These are phyloP conservation scores for Neospermospora avenae DNA, from an alignment of 2,329 filamentous ascomycete species.

Conservation along the genomic window DNA sequence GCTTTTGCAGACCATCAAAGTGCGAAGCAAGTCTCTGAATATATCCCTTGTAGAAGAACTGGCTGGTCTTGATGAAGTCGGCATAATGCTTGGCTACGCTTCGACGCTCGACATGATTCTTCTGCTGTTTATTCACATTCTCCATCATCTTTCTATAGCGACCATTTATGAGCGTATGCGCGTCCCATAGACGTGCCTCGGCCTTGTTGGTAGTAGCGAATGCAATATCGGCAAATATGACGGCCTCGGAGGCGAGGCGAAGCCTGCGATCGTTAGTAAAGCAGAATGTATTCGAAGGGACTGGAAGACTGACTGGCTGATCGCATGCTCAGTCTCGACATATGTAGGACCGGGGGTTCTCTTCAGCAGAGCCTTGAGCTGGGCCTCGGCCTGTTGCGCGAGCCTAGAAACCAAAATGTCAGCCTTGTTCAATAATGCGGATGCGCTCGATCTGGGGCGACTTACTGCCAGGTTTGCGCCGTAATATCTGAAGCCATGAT, in stretches of 20 bases:
- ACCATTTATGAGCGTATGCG: conserved; percentile 73
- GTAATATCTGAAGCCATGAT: conserved; percentile 37
- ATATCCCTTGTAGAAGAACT: conserved; percentile 84
- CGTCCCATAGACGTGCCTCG: conserved; percentile 73
- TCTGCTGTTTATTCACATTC: conserved; percentile 46
- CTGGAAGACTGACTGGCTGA: conserved; percentile 29
- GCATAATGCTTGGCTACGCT: conserved; percentile 80
- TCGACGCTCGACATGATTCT: conserved; percentile 56
- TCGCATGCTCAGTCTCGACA: conserved; percentile 42
- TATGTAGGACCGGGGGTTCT: conserved; percentile 43
- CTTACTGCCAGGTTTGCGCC: conserved; percentile 52
- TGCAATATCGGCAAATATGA: conserved; percentile 69
- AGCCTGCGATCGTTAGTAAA: conserved; percentile 29
- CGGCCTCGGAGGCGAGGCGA: conserved; percentile 61
- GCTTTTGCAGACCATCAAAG: conserved; percentile 40
- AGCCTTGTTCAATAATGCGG: conserved; percentile 16
- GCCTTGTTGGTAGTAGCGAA: conserved; percentile 60
- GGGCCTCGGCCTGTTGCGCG: conserved; percentile 46
- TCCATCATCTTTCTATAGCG: conserved; percentile 71
- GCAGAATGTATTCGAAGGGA: not conserved
- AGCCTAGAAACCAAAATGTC: conserved; percentile 29
- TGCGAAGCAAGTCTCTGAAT: conserved; percentile 70
- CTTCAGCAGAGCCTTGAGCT: conserved; percentile 46
- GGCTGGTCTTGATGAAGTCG: conserved; percentile 81
- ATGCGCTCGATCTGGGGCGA: conserved; percentile 17